A percentile compares a stretch with the other conserved stretches of the same genome.
Evolutionary conservation across 169 alveolate genomes (phyloP).

Genomic region (Eimeria tenella): DNA sequence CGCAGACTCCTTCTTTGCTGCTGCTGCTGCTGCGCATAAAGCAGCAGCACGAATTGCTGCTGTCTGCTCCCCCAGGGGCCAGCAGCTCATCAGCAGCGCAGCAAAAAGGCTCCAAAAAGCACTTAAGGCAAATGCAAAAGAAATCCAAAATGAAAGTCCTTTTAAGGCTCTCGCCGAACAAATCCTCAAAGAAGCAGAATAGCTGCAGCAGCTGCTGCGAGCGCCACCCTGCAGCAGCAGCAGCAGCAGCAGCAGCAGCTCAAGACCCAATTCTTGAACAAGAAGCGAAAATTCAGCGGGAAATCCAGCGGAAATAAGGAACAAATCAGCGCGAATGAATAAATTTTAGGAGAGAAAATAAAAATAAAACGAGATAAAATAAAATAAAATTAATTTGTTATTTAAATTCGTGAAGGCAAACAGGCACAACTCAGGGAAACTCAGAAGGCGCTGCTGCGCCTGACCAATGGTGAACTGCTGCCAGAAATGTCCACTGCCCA

Average conservation of each 20-base stretch:
- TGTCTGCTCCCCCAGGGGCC: not conserved
- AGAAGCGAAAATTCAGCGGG: not conserved
- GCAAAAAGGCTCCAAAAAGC: not conserved
- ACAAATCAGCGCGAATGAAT: not conserved
- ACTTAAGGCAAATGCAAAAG: not conserved
- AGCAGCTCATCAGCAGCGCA: not conserved
- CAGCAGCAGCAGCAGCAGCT: conserved; percentile 11
- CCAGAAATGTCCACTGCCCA: not conserved
- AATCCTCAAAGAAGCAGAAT: not conserved
- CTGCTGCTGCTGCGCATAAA: not conserved
- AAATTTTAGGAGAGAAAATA: not conserved
- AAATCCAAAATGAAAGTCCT: not conserved
- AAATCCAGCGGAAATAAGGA: not conserved
- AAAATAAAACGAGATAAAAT: not conserved
- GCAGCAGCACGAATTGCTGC: conserved; percentile 16
- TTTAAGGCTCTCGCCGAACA: not conserved
- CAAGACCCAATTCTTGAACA: not conserved
- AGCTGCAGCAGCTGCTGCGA: not conserved
- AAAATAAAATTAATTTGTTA: not conserved
- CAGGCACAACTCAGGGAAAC: no score
- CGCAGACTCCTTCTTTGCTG: conserved; percentile 3
- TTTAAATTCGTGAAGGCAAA: no score
- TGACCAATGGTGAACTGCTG: not conserved
- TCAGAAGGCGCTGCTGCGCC: no score
- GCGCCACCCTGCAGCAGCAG: not conserved